Evolutionary conservation across 2,329 filamentous ascomycete genomes (phyloP).

Genomic region (Elsinoe necatrix): DNA sequence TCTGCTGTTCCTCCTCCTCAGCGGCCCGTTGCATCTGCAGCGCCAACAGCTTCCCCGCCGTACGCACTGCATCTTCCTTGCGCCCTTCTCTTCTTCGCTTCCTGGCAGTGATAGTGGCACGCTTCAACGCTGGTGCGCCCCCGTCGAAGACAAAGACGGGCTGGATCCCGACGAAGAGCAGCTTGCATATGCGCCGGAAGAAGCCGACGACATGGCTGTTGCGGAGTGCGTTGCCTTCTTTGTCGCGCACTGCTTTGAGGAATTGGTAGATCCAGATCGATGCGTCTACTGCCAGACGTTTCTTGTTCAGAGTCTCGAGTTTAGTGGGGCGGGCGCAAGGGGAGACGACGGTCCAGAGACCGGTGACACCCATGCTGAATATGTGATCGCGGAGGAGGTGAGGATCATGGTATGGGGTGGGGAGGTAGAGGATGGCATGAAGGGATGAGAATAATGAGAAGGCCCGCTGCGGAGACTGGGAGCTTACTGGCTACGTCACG

Average conservation of each 20-base stretch:
- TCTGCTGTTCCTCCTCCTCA: conserved; percentile 72
- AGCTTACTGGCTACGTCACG: conserved; percentile 4
- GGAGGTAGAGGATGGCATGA: not conserved
- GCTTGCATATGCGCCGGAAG: conserved; percentile 95
- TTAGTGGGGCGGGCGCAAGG: conserved; percentile 94
- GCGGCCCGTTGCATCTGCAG: conserved; percentile 88
- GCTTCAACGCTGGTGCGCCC: conserved; percentile 80
- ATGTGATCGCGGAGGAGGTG: not conserved
- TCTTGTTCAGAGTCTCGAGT: conserved; percentile 90
- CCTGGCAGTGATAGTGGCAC: conserved; percentile 75
- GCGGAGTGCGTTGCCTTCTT: conserved; percentile 91
- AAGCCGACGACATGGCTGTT: conserved; percentile 97
- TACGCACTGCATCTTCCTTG: conserved; percentile 84
- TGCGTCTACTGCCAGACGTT: conserved; percentile 91
- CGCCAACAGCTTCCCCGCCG: conserved; percentile 82
- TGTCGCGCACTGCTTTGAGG: conserved; percentile 95
- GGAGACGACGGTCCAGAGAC: conserved; percentile 92
- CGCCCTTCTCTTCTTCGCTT: conserved; percentile 77
- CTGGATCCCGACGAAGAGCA: conserved; percentile 91
- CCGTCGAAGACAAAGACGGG: conserved; percentile 98
- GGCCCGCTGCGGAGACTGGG: not conserved
- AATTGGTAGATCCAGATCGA: conserved; percentile 99
- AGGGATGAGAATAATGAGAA: not conserved
- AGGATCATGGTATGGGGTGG: conserved; percentile 1
- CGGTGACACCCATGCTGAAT: conserved; percentile 80